These are phyloP conservation scores for Diaporthe ampelina DNA, from an alignment of 2,329 filamentous ascomycete species.

Conservation along the genomic window DNA sequence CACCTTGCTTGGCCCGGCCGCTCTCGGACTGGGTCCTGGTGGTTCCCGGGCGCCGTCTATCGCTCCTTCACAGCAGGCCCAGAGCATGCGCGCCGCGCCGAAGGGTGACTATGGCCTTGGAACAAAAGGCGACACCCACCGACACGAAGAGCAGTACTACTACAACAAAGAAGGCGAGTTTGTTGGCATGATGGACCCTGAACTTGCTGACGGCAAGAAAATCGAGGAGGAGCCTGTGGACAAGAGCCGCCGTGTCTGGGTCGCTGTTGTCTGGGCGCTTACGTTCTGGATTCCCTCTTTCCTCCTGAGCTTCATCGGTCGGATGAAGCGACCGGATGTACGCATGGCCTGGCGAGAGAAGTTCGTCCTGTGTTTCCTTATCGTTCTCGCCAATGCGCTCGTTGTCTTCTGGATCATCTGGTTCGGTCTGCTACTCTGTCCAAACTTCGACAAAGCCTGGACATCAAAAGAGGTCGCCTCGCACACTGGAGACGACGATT, in stretches of 20 bases:
- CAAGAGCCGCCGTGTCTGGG: constrained; percentile 80
- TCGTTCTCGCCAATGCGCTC: constrained; percentile 82
- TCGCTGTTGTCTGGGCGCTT: constrained; percentile 83
- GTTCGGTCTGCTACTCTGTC: constrained; percentile 89
- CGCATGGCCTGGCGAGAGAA: constrained; percentile 99
- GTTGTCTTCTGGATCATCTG: constrained; percentile 94
- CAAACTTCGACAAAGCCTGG: constrained; percentile 94
- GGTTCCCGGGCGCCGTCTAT: constrained; percentile 68
- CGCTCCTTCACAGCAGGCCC: constrained; percentile 59
- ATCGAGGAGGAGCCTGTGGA: constrained; percentile 79
- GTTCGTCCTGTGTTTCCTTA: constrained; percentile 83
- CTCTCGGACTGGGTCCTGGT: constrained; percentile 45
- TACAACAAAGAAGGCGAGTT: constrained; percentile 80
- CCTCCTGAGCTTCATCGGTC: constrained; percentile 82
- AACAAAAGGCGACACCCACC: constrained; percentile 83
- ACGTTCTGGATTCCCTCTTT: constrained; percentile 98
- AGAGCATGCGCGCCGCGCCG: constrained; percentile 65
- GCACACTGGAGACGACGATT: constrained; percentile 82
- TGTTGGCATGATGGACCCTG: constrained; percentile 79
- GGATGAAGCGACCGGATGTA: constrained; percentile 97
- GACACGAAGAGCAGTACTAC: constrained; percentile 73
- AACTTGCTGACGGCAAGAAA: constrained; percentile 81
- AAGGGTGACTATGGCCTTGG: constrained; percentile 92
- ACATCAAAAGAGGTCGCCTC: constrained; percentile 75
- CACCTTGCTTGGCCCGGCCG: constrained; percentile 58